phyloP scores from a whole-genome alignment of 148 eudicot genomes.

The Bassia scoparia region DNA sequence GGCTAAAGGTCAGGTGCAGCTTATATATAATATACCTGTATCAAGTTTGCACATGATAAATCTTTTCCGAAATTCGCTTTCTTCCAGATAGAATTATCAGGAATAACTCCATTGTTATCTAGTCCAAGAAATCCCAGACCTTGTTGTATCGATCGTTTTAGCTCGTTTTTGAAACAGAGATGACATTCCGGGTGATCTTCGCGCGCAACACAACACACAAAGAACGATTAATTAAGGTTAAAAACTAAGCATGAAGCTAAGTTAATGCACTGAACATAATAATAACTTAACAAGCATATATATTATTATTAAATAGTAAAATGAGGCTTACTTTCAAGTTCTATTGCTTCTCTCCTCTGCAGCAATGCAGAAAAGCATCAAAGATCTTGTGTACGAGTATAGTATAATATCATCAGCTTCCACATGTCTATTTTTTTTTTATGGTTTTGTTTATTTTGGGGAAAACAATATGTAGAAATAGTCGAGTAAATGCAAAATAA shows the following conservation, averaged over 20 bases:
- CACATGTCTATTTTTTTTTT: not conserved
- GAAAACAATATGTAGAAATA: not conserved
- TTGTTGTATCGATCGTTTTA: conserved; percentile 2
- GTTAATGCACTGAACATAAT: too few relatives aligned
- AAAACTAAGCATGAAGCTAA: too few relatives aligned
- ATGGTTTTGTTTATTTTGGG: not conserved
- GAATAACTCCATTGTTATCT: not conserved
- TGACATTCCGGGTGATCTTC: conserved; percentile 8
- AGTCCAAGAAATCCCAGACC: conserved; percentile 11
- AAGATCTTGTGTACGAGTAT: conserved; percentile 20
- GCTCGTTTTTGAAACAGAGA: conserved; percentile 12
- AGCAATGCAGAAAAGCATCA: conserved; percentile 2
- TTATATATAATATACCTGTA: not conserved
- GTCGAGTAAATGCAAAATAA: not conserved
- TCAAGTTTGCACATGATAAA: conserved; percentile 11
- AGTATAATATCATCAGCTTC: conserved; percentile 4
- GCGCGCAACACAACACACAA: too few relatives aligned
- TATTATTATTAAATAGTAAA: too few relatives aligned
- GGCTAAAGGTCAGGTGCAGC: not conserved
- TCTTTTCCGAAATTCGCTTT: conserved; percentile 15
- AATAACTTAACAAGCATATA: too few relatives aligned
- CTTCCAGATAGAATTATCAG: not conserved
- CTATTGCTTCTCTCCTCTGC: conserved; percentile 4
- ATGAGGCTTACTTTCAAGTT: conserved; percentile 5
- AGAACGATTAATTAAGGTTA: too few relatives aligned